Evolutionary conservation across 2,329 filamentous ascomycete species (phyloP).

Genomic region (Hypomyces rosellus): DNA sequence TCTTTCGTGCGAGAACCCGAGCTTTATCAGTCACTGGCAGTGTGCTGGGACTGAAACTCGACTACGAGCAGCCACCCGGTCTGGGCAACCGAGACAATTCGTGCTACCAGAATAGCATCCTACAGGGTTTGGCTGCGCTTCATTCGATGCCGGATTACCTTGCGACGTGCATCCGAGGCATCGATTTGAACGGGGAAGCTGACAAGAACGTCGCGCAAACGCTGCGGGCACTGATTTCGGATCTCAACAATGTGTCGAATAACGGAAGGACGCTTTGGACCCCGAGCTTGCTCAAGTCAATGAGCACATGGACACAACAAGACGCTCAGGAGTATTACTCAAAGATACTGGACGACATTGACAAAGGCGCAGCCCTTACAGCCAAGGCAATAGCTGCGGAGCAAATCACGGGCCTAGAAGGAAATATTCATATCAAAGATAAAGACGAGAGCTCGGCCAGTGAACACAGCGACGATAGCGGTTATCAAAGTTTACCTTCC

Average conservation of each 20-base stretch:
- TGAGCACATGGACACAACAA: constrained; percentile 94
- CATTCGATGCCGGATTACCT: constrained; percentile 64
- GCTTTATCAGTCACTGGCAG: constrained; percentile 47
- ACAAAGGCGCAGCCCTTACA: constrained; percentile 63
- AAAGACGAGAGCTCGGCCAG: constrained; percentile 40
- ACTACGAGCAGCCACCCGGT: constrained; percentile 51
- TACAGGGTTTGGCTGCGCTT: constrained; percentile 77
- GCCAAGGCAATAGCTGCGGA: constrained; percentile 16
- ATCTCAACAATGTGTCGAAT: constrained; percentile 62
- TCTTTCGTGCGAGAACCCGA: constrained; percentile 52
- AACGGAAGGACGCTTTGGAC: constrained; percentile 78
- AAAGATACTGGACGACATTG: constrained; percentile 77
- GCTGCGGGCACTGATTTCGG: constrained; percentile 60
- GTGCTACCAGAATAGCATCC: constrained; percentile 94
- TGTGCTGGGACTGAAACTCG: constrained; percentile 32
- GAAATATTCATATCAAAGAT: constrained; percentile 8
- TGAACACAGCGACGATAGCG: constrained; percentile 51
- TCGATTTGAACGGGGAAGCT: constrained; percentile 16
- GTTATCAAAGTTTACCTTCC: constrained; percentile 43
- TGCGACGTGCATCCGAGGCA: constrained; percentile 32
- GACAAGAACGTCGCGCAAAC: constrained; percentile 37
- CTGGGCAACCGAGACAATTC: constrained; percentile 91
- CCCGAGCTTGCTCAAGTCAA: constrained; percentile 72
- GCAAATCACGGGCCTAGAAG: constrained; percentile 2
- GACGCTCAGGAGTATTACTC: constrained; percentile 97